phyloP scores from a whole-genome alignment of 2,329 filamentous ascomycete genomes.

The Penicillium sp. region DNA sequence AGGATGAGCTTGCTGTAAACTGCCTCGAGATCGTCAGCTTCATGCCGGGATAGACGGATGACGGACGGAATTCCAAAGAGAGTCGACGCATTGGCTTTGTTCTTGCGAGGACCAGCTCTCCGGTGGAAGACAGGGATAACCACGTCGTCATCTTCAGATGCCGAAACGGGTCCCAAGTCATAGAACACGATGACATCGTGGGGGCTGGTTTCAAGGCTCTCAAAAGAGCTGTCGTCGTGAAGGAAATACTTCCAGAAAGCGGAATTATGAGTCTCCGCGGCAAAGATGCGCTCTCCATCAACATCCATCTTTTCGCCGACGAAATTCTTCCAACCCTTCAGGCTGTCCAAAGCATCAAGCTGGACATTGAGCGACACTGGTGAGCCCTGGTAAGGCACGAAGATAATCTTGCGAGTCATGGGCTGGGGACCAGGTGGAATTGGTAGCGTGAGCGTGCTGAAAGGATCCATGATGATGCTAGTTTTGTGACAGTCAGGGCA shows the following conservation, averaged over 20 bases:
- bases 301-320: conserved; percentile 55
- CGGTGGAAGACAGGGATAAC: conserved; percentile 53
- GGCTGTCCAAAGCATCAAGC: conserved; percentile 66
- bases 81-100: conserved; percentile 23
- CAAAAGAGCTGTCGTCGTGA: conserved; percentile 62
- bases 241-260: conserved; percentile 87
- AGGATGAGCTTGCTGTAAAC: conserved; percentile 80
- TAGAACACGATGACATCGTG: conserved; percentile 69
- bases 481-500: conserved; percentile 91
- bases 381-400: conserved; percentile 71
- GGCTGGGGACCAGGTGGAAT: conserved; percentile 77
- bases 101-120: conserved; percentile 24
- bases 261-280: conserved; percentile 77
- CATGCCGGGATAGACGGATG: conserved; percentile 72
- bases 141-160: conserved; percentile 44
- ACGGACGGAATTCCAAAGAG: conserved; percentile 56
- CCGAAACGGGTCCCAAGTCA: conserved; percentile 67
- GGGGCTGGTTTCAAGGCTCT: conserved; percentile 66
- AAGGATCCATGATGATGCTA: conserved; percentile 98
- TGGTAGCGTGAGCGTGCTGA: conserved; percentile 90
- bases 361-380: conserved; percentile 77
- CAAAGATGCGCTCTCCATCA: conserved; percentile 66
- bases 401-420: conserved; percentile 74
- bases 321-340: conserved; percentile 53
- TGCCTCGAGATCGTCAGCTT: conserved; percentile 67